Evolutionary conservation across 1,284 basidiomycete species (phyloP), one percentile per base, ranked within the genome.

Genomic region (Flammula alnicola): DNA sequence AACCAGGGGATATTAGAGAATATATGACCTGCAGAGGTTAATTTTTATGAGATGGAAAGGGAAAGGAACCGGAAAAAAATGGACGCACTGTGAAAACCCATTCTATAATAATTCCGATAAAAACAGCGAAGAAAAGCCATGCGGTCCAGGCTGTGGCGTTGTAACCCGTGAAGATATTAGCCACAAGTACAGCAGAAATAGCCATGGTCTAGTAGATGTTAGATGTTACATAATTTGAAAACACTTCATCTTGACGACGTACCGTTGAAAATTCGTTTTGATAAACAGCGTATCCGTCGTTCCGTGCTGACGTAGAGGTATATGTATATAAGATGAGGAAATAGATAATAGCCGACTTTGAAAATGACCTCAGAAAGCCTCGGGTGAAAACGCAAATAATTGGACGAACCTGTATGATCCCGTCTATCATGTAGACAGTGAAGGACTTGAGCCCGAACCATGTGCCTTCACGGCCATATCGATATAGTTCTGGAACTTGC

Each of bases 401-500:
- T 5, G 3, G 51, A 71, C 86, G 57, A 55, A 83, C 91, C 80
- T 98, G 96, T 59, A 86, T 79, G 41, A 93, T 70, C 8, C 91
- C 96, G 64, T 99, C 95, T 8, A 95, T 55, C 82, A 98, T 90
- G 71, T 93, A 98, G 56, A 90, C 71, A n/a, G 74, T 53, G 74
- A 98, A 99, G 25, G 81, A 75, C 58, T 75, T 80, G 50, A 88
- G 68, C 19, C 89, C 85, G 66, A 98, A 99, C 83, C 93, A 96
- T 29, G 73, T 78, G 27, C 90, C 88, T 66, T 92, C 81, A 29
- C 95, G 81, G 30, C 93, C 90, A 62, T 83, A 86, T 40, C 80
- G 79, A 68, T 99, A 99, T 12, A 99, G 77, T 69, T 97, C 93
- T 2, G 97, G 97, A 17, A 98, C 74, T 20, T 84, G 83, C 93